Evolutionary conservation across 2,329 filamentous ascomycete genomes (phyloP).

Genomic region (Aspergillus puulaauensis): DNA sequence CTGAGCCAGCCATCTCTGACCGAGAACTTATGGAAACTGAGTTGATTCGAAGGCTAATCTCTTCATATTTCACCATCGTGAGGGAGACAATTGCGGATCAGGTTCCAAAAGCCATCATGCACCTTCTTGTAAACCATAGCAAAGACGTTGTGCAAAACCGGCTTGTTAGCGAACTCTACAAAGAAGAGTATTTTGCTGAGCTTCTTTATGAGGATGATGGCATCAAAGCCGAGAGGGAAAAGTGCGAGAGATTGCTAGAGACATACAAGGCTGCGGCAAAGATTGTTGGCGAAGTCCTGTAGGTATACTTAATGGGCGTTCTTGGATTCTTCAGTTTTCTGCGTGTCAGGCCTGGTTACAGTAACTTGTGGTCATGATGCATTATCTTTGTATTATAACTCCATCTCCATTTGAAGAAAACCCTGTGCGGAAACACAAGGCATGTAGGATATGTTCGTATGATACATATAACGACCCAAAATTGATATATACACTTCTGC

Average conservation of each 20-base stretch:
- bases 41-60: slow-evolving; percentile 92
- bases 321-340: background rate
- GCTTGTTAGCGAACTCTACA: slow-evolving; percentile 92
- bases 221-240: slow-evolving; percentile 96
- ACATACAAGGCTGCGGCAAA: slow-evolving; percentile 98
- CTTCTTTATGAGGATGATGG: slow-evolving; percentile 95
- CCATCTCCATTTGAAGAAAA: background rate
- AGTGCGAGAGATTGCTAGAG: slow-evolving; percentile 92
- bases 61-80: slow-evolving; percentile 98
- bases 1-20: slow-evolving; percentile 87
- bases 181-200: slow-evolving; percentile 85
- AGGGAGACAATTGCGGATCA: slow-evolving; percentile 98
- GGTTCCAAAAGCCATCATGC: slow-evolving; percentile 98
- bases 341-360: background rate
- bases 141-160: slow-evolving; percentile 98
- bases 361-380: background rate
- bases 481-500: background rate
- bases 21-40: slow-evolving; percentile 97
- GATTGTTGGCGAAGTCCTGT: slow-evolving; percentile 95
- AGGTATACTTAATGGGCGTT: slow-evolving; percentile 27
- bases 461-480: background rate
- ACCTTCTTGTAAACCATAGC: slow-evolving; percentile 95
- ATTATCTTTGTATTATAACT: slow-evolving; percentile 1
- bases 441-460: background rate
- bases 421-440: background rate